Evolutionary conservation across 2,329 filamentous ascomycete genomes (phyloP).

Genomic region (Aspergillus pseudoviridinutans): DNA sequence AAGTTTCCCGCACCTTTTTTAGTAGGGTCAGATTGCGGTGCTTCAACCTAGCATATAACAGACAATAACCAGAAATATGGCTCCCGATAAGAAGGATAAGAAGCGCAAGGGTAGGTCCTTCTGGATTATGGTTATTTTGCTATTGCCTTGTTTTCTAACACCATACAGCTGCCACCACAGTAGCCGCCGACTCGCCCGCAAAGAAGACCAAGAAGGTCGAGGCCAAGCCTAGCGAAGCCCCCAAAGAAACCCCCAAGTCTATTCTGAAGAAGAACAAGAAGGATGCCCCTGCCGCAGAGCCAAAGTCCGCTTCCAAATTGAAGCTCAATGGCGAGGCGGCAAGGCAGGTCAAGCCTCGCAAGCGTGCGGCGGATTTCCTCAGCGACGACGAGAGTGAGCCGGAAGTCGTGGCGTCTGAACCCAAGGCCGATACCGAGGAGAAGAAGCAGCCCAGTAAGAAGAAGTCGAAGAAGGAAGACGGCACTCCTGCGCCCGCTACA

Average conservation of each 20-base stretch:
- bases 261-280: conserved; percentile 31
- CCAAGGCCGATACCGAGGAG: conserved; percentile 16
- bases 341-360: conserved; percentile 41
- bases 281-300: conserved; percentile 14
- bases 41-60: conserved; percentile 29
- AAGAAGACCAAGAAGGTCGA: conserved; percentile 58
- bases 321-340: conserved; percentile 33
- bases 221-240: conserved; percentile 26
- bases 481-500: conserved; percentile 27
- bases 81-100: conserved; percentile 50
- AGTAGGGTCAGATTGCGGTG: conserved; percentile 5
- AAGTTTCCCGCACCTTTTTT: conserved; percentile 23
- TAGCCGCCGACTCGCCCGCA: conserved; percentile 46
- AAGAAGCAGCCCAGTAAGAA: conserved; percentile 45
- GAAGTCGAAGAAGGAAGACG: conserved; percentile 40
- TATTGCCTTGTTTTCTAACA: background rate
- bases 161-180: conserved; percentile 32
- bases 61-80: conserved; percentile 41
- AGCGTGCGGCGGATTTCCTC: conserved; percentile 47
- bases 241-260: conserved; percentile 29
- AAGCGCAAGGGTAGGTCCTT: conserved; percentile 41
- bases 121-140: conserved; percentile 3
- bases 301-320: conserved; percentile 21
- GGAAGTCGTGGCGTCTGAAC: conserved; percentile 16
- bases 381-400: conserved; percentile 38